Evolutionary conservation across 1,284 basidiomycete genomes (phyloP).

Genomic region (Kwoniella shivajii): DNA sequence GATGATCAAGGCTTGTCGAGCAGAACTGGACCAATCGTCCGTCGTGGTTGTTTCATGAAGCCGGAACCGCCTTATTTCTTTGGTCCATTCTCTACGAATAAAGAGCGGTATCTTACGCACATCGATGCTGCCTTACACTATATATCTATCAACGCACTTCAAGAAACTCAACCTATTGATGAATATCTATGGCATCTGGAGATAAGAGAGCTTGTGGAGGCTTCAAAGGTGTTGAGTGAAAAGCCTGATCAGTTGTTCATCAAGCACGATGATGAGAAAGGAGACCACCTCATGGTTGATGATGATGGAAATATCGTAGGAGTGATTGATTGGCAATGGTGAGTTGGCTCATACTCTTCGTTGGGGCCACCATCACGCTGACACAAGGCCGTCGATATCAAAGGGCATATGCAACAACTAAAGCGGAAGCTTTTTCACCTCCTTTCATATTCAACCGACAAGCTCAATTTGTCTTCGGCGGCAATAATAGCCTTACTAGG

Average conservation of each 20-base stretch:
- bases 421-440: conserved; percentile 8
- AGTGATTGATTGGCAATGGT: conserved; percentile 49
- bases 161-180: not conserved
- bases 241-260: conserved; percentile 27
- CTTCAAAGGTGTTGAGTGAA: not conserved
- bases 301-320: conserved; percentile 31
- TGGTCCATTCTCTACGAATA: conserved; percentile 16
- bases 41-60: conserved; percentile 1
- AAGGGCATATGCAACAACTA: conserved; percentile 12
- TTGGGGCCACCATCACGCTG: not conserved
- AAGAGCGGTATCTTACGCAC: conserved; percentile 15
- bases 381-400: not conserved
- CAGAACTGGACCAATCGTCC: conserved; percentile 6
- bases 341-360: not conserved
- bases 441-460: not conserved
- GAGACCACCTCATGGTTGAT: conserved; percentile 43
- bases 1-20: not conserved
- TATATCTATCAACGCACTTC: not conserved
- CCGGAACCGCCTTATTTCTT: conserved; percentile 13
- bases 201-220: conserved; percentile 5
- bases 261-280: conserved; percentile 47
- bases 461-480: not conserved
- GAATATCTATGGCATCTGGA: conserved; percentile 15
- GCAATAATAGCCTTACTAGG: not conserved
- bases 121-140: conserved; percentile 8